Evolutionary conservation across 208 protist genomes (phyloP).

Genomic region (Wallacemonas sp.): DNA sequence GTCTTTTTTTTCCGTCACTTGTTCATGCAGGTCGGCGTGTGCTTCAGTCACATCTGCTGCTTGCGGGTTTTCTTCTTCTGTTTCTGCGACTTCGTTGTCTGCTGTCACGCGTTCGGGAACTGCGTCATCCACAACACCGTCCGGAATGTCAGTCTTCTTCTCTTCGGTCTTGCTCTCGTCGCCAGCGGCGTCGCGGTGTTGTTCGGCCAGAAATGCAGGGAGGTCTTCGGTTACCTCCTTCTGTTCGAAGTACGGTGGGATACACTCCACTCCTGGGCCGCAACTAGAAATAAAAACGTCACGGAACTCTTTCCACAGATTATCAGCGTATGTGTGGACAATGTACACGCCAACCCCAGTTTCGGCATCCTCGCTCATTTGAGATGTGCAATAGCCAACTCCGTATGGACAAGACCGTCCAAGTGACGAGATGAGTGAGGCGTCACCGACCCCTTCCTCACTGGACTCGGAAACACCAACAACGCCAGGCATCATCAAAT

Average conservation of each 20-base stretch:
- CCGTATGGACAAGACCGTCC: conserved; percentile 44
- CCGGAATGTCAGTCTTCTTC: not conserved
- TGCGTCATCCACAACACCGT: not conserved
- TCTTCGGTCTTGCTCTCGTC: not conserved
- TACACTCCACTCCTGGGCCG: conserved; percentile 7
- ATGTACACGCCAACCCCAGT: conserved; percentile 61
- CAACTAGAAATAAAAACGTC: conserved; percentile 32
- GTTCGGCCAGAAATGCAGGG: conserved; percentile 16
- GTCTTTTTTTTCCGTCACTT: not conserved
- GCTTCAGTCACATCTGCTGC: too few species aligned
- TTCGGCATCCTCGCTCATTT: conserved; percentile 20
- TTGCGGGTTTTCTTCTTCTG: not conserved
- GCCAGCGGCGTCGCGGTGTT: conserved; percentile 14
- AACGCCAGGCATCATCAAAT: conserved; percentile 86
- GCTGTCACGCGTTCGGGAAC: not conserved
- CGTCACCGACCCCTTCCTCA: not conserved
- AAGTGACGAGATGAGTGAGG: not conserved
- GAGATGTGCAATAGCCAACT: conserved; percentile 54
- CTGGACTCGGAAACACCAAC: conserved; percentile 11
- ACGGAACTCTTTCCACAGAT: conserved; percentile 59
- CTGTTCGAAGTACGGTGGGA: conserved; percentile 27
- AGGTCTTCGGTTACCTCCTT: conserved; percentile 20
- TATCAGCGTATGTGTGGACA: conserved; percentile 59
- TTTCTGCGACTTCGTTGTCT: not conserved
- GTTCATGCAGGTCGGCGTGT: too few species aligned